These are phyloP conservation scores for Peronosclerospora sorghi DNA, from an alignment of 352 stramenopile genomes.

Conservation along the genomic window DNA sequence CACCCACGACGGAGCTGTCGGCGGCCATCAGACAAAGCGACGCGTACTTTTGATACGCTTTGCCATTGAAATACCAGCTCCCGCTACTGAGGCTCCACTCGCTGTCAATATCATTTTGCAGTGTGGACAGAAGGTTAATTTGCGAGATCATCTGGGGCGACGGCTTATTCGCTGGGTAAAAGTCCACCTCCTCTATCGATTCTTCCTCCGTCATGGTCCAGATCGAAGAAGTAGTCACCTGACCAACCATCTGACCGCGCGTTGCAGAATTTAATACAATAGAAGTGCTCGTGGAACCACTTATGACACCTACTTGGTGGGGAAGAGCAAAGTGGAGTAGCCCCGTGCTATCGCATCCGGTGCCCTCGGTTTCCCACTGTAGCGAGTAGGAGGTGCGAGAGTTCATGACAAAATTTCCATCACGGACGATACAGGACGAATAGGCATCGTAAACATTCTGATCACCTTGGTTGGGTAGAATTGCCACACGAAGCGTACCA, in stretches of 20 bases:
- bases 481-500: slow-evolving; percentile 45
- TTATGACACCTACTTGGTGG: slow-evolving; percentile 49
- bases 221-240: slow-evolving; percentile 27
- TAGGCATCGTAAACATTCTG: slow-evolving; percentile 49
- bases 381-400: slow-evolving; percentile 55
- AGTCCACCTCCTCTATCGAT: slow-evolving; percentile 37
- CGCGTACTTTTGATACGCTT: slow-evolving; percentile 72
- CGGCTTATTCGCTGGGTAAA: slow-evolving; percentile 38
- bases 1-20: slow-evolving; percentile 34
- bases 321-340: slow-evolving; percentile 62
- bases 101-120: slow-evolving; percentile 43
- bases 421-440: slow-evolving; percentile 41
- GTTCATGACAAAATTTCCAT: slow-evolving; percentile 32
- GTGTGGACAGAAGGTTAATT: slow-evolving; percentile 28
- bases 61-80: slow-evolving; percentile 75
- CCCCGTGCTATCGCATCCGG: slow-evolving; percentile 29
- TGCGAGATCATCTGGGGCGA: slow-evolving; percentile 23
- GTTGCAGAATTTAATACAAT: slow-evolving; percentile 47
- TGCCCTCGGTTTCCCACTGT: slow-evolving; percentile 49
- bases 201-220: slow-evolving; percentile 51
- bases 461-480: slow-evolving; percentile 31
- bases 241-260: slow-evolving; percentile 42
- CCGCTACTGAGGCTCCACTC: slow-evolving; percentile 35
- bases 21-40: slow-evolving; percentile 64
- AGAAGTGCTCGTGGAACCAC: slow-evolving; percentile 7